Base-by-base conservation (phyloP, 2,329 filamentous ascomycete species). In the Blastomyces parvus region DNA sequence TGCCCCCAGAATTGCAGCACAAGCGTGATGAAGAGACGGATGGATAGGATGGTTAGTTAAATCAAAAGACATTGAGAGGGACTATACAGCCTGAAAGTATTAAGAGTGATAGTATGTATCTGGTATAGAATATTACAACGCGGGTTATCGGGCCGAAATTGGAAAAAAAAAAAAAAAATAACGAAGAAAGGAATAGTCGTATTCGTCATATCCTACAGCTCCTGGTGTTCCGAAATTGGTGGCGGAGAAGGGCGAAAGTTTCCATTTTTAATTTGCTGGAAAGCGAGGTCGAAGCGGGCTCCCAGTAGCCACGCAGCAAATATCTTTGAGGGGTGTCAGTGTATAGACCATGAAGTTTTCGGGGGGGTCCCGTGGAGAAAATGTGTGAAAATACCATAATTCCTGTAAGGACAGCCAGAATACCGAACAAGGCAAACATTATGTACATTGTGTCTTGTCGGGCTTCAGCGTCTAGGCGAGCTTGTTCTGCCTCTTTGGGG, bases 301-400 rank as follows among this genome's bases (percentile, higher is more conserved):
- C 93, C 92, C 67, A 92, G 82, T 60, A 88, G 78, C 84, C 86
- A 96, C 11, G 93, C 93, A 48, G 84, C 77, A 62, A 86, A 86
- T 68, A 96, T 78, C 92, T 97, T 69, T 61, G 61, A 3, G 36
- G 8, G 11, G 5, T 2, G 42, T 60, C 42, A 60, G 58, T n/a
- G 8, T 14, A 42, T 40, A 36, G 8, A 40, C 9, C 19, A 40
- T 17, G 25, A 42, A 52, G 22, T 6, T 25, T 58, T 7, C 5
- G 3, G 5, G 19, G 30, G n/a, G n/a, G n/a, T n/a, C n/a, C n/a
- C n/a, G 17, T 36, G 33, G 30, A 56, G 36, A n/a, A 25, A 52
- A n/a, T 38, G 3, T 42, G 17, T 22, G 25, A 17, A 79, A 86
- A 70, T 82, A 97, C 91, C 93, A 97, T 97, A 33, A 88, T 69